Conservation (phyloP, 2,329 filamentous ascomycete genomes). For the Sporothrix humicola region DNA sequence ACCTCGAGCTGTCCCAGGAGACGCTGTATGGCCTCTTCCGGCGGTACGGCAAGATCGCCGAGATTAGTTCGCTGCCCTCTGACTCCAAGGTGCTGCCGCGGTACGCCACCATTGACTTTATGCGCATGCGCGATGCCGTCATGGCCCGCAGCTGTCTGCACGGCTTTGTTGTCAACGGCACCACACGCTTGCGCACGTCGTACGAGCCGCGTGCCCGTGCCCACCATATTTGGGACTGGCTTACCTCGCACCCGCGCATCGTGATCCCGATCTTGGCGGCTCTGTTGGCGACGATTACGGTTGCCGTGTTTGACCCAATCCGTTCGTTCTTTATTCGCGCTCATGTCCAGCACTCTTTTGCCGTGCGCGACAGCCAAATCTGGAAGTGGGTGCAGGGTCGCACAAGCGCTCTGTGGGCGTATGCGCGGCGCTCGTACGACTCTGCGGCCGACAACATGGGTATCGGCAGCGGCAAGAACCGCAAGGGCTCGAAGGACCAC, state of each 20-base stretch:
- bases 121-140: conserved; percentile 73
- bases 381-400: conserved; percentile 83
- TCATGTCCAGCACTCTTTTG: conserved; percentile 79
- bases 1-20: conserved; percentile 83
- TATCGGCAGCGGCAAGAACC: conserved; percentile 56
- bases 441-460: conserved; percentile 65
- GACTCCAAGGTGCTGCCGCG: conserved; percentile 85
- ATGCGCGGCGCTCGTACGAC: conserved; percentile 50
- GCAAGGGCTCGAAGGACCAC: conserved; percentile 38
- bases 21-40: conserved; percentile 85
- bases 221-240: conserved; percentile 85
- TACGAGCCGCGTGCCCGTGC: conserved; percentile 81
- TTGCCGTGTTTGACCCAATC: conserved; percentile 91
- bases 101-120: conserved; percentile 81
- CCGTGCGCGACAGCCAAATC: conserved; percentile 72
- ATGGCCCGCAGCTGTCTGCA: conserved; percentile 94
- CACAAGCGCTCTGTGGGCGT: conserved; percentile 68
- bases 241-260: conserved; percentile 83
- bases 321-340: conserved; percentile 90
- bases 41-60: conserved; percentile 85
- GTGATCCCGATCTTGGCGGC: conserved; percentile 84
- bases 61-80: conserved; percentile 80
- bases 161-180: conserved; percentile 71
- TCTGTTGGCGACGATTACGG: conserved; percentile 79
- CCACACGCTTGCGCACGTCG: conserved; percentile 72